These are phyloP conservation scores for Mycena belliarum DNA, from an alignment of 768 basidiomycete genomes.

Conservation along the genomic window DNA sequence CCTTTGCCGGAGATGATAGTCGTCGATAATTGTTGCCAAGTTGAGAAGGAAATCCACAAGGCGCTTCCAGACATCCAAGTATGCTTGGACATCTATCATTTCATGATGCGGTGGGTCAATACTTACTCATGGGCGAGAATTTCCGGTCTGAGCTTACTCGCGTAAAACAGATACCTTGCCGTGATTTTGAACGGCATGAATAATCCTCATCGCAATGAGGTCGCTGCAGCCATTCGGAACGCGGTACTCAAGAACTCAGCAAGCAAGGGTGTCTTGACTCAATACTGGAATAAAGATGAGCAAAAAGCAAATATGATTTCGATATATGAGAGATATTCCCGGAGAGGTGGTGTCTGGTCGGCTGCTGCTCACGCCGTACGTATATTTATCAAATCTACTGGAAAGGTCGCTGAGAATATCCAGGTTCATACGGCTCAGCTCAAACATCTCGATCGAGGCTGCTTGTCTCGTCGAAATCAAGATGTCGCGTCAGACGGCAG, in stretches of 20 bases:
- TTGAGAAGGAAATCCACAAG: background rate
- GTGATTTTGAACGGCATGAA: background rate
- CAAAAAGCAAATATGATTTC: background rate
- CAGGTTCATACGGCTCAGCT: constrained; percentile 10
- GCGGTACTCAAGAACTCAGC: background rate
- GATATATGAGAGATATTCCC: background rate
- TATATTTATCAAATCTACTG: background rate
- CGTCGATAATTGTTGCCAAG: constrained; percentile 18
- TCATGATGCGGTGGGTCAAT: constrained; percentile 9
- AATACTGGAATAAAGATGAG: background rate
- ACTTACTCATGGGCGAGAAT: too few species aligned
- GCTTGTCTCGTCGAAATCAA: background rate
- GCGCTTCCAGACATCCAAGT: background rate
- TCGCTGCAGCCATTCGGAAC: background rate
- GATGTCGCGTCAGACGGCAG: constrained; percentile 6
- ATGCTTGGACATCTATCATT: constrained; percentile 11
- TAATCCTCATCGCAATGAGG: background rate
- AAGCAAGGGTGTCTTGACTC: background rate
- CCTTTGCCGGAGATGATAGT: background rate
- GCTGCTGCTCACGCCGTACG: background rate
- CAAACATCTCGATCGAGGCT: constrained; percentile 6
- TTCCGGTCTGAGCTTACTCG: background rate
- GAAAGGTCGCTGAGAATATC: background rate
- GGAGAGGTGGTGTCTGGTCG: constrained; percentile 1
- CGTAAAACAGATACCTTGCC: background rate